Evolutionary conservation across 1,284 basidiomycete species (phyloP).

Genomic region (Gymnopus androsaceus): DNA sequence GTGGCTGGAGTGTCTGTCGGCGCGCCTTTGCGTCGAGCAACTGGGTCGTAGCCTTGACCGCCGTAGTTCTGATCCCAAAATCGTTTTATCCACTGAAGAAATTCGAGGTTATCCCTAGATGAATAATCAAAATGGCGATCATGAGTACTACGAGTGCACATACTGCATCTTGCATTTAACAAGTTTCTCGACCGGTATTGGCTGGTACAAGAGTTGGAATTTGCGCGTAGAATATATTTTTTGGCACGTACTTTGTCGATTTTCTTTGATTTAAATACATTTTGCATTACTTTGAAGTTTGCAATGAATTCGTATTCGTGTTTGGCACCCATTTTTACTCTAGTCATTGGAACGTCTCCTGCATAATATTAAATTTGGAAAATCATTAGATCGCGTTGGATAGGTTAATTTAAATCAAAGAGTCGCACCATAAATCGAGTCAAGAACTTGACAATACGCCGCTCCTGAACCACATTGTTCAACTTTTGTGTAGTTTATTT

Average conservation of each 20-base stretch:
- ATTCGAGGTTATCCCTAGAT: slow-evolving; percentile 93
- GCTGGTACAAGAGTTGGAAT: slow-evolving; percentile 47
- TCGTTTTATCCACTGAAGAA: slow-evolving; percentile 95
- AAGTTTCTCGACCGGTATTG: slow-evolving; percentile 90
- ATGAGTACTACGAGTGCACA: slow-evolving; percentile 34
- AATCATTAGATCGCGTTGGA: slow-evolving; percentile 9
- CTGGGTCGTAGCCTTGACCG: slow-evolving; percentile 88
- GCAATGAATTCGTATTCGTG: slow-evolving; percentile 96
- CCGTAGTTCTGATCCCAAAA: slow-evolving; percentile 95
- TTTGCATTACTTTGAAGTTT: slow-evolving; percentile 95
- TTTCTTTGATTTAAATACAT: slow-evolving; percentile 83
- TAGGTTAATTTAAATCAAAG: slow-evolving; percentile 19
- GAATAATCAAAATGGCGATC: slow-evolving; percentile 11
- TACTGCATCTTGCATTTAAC: slow-evolving; percentile 99
- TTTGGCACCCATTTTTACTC: slow-evolving; percentile 91
- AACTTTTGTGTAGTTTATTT: slow-evolving; percentile 89
- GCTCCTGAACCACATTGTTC: slow-evolving; percentile 93
- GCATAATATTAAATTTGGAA: not conserved
- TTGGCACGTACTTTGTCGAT: slow-evolving; percentile 81
- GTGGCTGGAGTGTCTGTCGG: slow-evolving; percentile 74
- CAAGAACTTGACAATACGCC: slow-evolving; percentile 90
- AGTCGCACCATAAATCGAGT: slow-evolving; percentile 85
- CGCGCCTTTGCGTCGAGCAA: slow-evolving; percentile 78
- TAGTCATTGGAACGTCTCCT: slow-evolving; percentile 84
- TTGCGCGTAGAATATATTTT: not conserved